Evolutionary conservation across 2,329 filamentous ascomycete species (phyloP).

Genomic region (Arthroderma sp.): DNA sequence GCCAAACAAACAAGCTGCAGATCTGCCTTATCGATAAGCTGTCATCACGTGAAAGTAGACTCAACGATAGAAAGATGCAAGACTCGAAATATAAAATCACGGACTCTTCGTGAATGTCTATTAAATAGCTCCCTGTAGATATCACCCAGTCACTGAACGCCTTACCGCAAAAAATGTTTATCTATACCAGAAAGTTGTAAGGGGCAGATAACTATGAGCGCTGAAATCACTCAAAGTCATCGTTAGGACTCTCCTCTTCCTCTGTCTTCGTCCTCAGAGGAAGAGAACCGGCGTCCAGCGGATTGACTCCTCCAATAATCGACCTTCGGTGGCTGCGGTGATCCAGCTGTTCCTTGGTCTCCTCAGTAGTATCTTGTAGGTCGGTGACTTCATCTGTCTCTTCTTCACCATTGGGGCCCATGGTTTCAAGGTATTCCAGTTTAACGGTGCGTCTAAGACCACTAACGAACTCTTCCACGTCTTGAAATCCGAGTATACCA

Average conservation of each 20-base stretch:
- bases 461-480: slow-evolving; percentile 38
- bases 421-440: slow-evolving; percentile 31
- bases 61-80: too few relatives aligned
- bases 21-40: too few relatives aligned
- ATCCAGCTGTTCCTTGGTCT: slow-evolving; percentile 44
- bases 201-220: too few relatives aligned
- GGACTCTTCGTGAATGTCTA: too few relatives aligned
- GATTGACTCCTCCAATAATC: slow-evolving; percentile 35
- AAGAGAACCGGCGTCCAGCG: slow-evolving; percentile 42
- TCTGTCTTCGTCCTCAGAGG: slow-evolving; percentile 20
- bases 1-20: too few relatives aligned
- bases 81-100: too few relatives aligned
- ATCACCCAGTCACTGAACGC: too few relatives aligned
- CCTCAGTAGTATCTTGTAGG: slow-evolving; percentile 19
- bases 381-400: slow-evolving; percentile 19
- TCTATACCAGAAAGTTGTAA: too few relatives aligned
- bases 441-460: slow-evolving; percentile 31
- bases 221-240: slow-evolving; percentile 34
- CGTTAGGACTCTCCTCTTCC: slow-evolving; percentile 26
- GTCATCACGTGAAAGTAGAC: too few relatives aligned
- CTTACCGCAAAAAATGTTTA: too few relatives aligned
- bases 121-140: too few relatives aligned
- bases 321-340: slow-evolving; percentile 40
- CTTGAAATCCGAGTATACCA: slow-evolving; percentile 34
- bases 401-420: slow-evolving; percentile 21